Evolutionary conservation across 371 early-diverging fungal genomes (phyloP), one percentile per base, ranked within the genome.

Genomic region (Rhizopus arrhizus): DNA sequence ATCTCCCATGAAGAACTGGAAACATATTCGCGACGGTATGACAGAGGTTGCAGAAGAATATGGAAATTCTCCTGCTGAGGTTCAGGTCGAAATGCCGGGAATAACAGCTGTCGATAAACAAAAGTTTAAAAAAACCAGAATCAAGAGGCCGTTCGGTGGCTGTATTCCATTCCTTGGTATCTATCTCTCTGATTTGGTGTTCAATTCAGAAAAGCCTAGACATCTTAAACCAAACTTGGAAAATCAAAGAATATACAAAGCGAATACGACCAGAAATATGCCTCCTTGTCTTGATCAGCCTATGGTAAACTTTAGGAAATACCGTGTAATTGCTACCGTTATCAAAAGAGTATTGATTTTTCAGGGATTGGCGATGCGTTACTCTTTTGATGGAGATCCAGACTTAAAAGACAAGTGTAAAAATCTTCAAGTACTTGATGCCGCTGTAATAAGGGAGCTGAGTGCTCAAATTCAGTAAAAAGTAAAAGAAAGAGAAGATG

Each of bases 181-280:
- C 15, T 89, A 85, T 51, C 66, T 89, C 0, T 87, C 87, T 4
- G 89, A 89, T 47, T 70, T 89, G 3, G 72, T 86, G 0, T 86
- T 81, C 62, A 89, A 88, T 57, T 73, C 84, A 6, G 88, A 89
- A 62, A 71, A 82, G 34, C 85, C 86, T 6, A 69, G 85, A 0
- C 83, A 75, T 52, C 61, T 85, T 11, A 80, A 77, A 36, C 70
- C 81, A 28, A 76, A 70, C 29, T 47, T 59, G 6, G 69, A 68
- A 13, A 52, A 59, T 11, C 69, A 63, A 51, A 55, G 49, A 7
- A 73, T 73, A 35, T 74, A 71, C 41, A 59, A 62, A 55, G 57
- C 59, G 22, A 56, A 68, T 16, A 56, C 51, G 16, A 69, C 65
- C 0, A 55, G 49, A 48, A 53, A 56, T 22, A 31, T 66, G 10